Conservation (phyloP, 1,139 yeast genomes). For the Dujonia santamariae region DNA sequence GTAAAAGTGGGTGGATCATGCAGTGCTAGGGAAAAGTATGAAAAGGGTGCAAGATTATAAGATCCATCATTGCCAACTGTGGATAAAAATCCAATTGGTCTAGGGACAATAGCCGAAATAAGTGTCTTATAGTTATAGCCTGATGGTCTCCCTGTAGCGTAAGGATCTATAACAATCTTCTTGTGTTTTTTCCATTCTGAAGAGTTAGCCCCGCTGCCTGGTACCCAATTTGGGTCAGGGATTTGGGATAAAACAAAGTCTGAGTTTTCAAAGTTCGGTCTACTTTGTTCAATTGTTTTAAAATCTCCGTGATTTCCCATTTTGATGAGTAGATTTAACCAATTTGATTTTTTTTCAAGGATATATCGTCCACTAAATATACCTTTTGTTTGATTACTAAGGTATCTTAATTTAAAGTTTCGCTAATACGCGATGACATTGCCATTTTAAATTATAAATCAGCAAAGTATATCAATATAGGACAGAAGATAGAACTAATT, state of each 20-base stretch:
- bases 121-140: slow-evolving; percentile 49
- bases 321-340: too few species aligned
- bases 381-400: too few species aligned
- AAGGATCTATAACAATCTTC: slow-evolving; percentile 51
- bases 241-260: slow-evolving; percentile 20
- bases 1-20: slow-evolving; percentile 60
- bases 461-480: too few species aligned
- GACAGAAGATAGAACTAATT: too few species aligned
- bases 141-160: slow-evolving; percentile 36
- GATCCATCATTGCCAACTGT: slow-evolving; percentile 42
- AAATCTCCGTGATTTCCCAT: slow-evolving; percentile 9
- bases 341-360: too few species aligned
- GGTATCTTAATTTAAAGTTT: too few species aligned
- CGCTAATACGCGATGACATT: too few species aligned
- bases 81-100: slow-evolving; percentile 60
- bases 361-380: too few species aligned
- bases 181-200: slow-evolving; percentile 41
- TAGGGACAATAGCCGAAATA: slow-evolving; percentile 50
- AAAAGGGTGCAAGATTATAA: slow-evolving; percentile 56
- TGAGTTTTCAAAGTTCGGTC: slow-evolving; percentile 7
- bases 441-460: too few species aligned
- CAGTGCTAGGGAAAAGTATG: slow-evolving; percentile 48
- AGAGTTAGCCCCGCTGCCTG: slow-evolving; percentile 48
- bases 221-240: slow-evolving; percentile 39
- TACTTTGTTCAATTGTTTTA: slow-evolving; percentile 11